These are phyloP conservation scores for Microdochium nivale DNA, from an alignment of 2,329 filamentous ascomycete species.

Conservation along the genomic window DNA sequence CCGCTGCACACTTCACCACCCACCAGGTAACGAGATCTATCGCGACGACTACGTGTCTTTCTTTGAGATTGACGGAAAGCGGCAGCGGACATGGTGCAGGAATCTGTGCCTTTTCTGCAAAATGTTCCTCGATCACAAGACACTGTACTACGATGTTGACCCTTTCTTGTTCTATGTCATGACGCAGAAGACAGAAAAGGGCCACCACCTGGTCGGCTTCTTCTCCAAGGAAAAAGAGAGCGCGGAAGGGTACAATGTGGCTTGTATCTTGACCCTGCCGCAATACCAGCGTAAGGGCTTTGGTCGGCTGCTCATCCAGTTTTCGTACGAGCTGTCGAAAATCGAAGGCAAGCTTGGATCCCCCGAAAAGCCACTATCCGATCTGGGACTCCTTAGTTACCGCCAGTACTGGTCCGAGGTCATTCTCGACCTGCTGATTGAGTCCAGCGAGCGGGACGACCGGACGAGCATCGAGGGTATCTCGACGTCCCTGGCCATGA, in stretches of 20 bases:
- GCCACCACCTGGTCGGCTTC: constrained; percentile 96
- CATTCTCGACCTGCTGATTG: constrained; percentile 78
- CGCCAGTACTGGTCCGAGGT: constrained; percentile 97
- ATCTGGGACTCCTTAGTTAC: constrained; percentile 88
- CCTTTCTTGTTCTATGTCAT: constrained; percentile 99
- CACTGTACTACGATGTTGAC: constrained; percentile 98
- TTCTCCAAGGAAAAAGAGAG: constrained; percentile 99
- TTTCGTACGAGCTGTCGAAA: constrained; percentile 93
- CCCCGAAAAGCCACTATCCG: constrained; percentile 91
- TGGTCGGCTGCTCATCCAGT: constrained; percentile 87
- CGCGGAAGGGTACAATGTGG: constrained; percentile 93
- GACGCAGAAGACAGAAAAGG: constrained; percentile 80
- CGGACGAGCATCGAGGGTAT: constrained; percentile 81
- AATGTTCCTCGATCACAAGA: constrained; percentile 94
- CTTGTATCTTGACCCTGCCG: constrained; percentile 92
- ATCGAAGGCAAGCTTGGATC: constrained; percentile 93
- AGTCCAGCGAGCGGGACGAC: constrained; percentile 57
- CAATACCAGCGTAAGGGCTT: constrained; percentile 96
- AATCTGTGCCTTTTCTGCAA: constrained; percentile 93
- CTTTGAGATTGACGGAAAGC: constrained; percentile 91
- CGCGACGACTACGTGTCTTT: constrained; percentile 90
- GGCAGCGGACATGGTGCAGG: constrained; percentile 92
- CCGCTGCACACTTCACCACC: constrained; percentile 87
- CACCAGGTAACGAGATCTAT: constrained; percentile 97
- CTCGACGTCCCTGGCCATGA: constrained; percentile 78